Evolutionary conservation across 2,329 filamentous ascomycete species (phyloP), one percentile per base, ranked within the genome.

Genomic region (Fusarium concolor): DNA sequence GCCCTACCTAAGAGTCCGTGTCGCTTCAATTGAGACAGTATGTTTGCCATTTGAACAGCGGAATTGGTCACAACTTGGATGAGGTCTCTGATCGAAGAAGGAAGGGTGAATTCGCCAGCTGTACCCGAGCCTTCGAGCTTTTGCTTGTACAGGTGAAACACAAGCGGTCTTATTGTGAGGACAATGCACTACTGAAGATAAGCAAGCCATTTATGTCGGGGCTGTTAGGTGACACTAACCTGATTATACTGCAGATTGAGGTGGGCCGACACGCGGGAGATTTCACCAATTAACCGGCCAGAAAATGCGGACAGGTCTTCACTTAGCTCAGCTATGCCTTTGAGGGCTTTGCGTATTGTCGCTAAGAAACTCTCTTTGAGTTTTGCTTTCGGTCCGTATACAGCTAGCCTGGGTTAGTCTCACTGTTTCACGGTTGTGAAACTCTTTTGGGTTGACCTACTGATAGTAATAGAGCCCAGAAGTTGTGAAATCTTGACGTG

Each of bases 191-290:
- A 22, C 18, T 14, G 7, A 9, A 15, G 35, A n/a, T 39, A 29
- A 28, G 18, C 50, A 20, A 22, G 24, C 22, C 10, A 33, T 11
- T 18, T 15, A 20, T 44, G 11, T 17, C 6, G 15, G 26, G 17
- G n/a, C n/a, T 14, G n/a, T 22, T 33, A 31, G 6, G 9, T 17
- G 11, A 22, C 24, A 33, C 45, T 11, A 22, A 62, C 58, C 24
- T 62, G 58, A 38, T 52, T 45, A 28, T 62, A 62, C 14, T 24
- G 41, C 4, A 62, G 33, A 28, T 62, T 56, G 18, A 62, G 46
- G 15, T 62, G 58, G 14, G 58, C 45, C 12, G 58, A 22, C 26
- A 62, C 26, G 15, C 58, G 58, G 14, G 58, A 62, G 20, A 62
- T 47, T 20, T 56, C 58, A 14, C 52, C 46, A 31, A 62, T 56